A percentile compares a stretch with the other conserved stretches of the same genome.
Evolutionary conservation across 1,284 basidiomycete species (phyloP).

Genomic region (Rhizoctonia solani): DNA sequence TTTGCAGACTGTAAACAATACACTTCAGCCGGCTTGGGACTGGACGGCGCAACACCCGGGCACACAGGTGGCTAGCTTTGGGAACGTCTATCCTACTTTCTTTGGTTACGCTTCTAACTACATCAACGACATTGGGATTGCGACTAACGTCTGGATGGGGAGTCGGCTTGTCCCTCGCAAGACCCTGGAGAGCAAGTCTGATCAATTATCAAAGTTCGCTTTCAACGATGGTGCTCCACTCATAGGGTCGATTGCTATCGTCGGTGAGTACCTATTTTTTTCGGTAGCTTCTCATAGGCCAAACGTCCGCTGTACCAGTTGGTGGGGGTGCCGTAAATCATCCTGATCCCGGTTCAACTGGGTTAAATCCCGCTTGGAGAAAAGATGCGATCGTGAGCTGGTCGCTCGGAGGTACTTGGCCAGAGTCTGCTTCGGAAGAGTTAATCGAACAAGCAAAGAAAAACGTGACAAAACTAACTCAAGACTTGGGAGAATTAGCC

Average conservation of each 20-base stretch:
- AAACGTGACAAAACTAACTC: conserved; percentile 43
- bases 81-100: background rate
- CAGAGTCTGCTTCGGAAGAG: conserved; percentile 42
- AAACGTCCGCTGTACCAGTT: background rate
- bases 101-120: background rate
- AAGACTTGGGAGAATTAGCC: conserved; percentile 40
- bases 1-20: background rate
- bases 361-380: conserved; percentile 53
- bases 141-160: background rate
- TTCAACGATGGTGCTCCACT: background rate
- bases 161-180: background rate
- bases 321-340: conserved; percentile 11
- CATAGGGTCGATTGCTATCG: background rate
- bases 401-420: conserved; percentile 44
- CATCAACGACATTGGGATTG: background rate
- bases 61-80: background rate
- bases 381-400: conserved; percentile 46
- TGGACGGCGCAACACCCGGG: background rate
- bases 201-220: background rate
- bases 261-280: background rate
- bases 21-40: background rate
- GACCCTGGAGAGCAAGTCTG: background rate
- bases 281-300: background rate
- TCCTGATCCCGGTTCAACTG: conserved; percentile 47
- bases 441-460: conserved; percentile 44